Conservation (phyloP, 2,329 filamentous ascomycete species). For the Bretziella fagacearum region DNA sequence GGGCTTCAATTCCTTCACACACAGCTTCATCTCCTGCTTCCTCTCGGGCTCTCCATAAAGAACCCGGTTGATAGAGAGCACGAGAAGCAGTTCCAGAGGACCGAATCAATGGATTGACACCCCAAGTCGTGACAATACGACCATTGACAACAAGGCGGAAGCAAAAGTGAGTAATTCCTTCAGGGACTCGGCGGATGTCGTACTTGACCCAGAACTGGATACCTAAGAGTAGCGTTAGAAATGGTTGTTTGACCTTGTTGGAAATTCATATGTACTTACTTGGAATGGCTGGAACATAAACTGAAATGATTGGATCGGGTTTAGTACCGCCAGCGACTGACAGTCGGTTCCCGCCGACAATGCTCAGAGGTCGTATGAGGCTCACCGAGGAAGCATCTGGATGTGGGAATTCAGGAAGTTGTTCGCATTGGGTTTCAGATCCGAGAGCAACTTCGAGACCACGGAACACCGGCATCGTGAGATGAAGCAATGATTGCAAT, state of each 20-base stretch:
- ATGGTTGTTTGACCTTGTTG: neutral
- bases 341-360: neutral
- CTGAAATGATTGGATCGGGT: constrained; percentile 29
- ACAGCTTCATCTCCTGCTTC: constrained; percentile 19
- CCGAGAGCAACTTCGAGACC: constrained; percentile 31
- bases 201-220: constrained; percentile 38
- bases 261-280: constrained; percentile 23
- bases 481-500: too few relatives aligned
- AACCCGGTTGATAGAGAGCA: constrained; percentile 32
- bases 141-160: constrained; percentile 42
- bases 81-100: constrained; percentile 26
- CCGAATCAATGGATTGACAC: constrained; percentile 25
- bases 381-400: constrained; percentile 32
- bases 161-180: constrained; percentile 28
- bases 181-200: constrained; percentile 22
- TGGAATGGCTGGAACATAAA: constrained; percentile 39
- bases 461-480: constrained; percentile 36
- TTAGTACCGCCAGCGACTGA: constrained; percentile 15
- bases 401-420: constrained; percentile 37
- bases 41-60: constrained; percentile 26
- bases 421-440: constrained; percentile 22
- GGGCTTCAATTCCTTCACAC: constrained; percentile 28
- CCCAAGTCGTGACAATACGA: constrained; percentile 34
- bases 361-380: constrained; percentile 16
- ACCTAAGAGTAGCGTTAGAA: constrained; percentile 21